These are phyloP conservation scores for Datisca glomerata DNA, from an alignment of 306 rosid species.

Conservation along the genomic window DNA sequence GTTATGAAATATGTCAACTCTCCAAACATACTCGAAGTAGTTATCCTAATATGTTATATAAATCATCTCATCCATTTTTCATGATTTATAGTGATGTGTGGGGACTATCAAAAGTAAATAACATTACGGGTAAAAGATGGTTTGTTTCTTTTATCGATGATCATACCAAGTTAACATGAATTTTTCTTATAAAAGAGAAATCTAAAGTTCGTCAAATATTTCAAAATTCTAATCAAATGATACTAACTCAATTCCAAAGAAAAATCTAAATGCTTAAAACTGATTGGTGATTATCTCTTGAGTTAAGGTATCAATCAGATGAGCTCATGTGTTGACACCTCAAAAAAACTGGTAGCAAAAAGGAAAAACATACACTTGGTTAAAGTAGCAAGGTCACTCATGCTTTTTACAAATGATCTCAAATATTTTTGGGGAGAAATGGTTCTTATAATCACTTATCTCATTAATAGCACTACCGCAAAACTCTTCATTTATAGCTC, in stretches of 20 bases:
- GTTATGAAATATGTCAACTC: neutral
- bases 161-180: neutral
- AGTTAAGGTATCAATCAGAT: neutral
- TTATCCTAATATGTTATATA: neutral
- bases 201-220: neutral
- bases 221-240: neutral
- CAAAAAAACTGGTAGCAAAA: no score
- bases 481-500: no score
- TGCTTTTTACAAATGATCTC: no score
- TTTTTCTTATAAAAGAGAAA: constrained; percentile 4
- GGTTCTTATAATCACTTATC: no score
- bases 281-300: neutral
- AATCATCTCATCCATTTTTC: neutral
- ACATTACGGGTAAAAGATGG: neutral
- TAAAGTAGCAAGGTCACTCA: no score
- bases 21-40: neutral
- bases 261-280: neutral
- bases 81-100: constrained; percentile 1
- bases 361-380: no score
- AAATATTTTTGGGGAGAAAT: no score
- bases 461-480: no score
- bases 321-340: neutral
- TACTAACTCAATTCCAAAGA: neutral
- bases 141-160: constrained; percentile 2
- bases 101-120: neutral